These are phyloP conservation scores for Chaetomiaceae sp. DNA, from an alignment of 2,329 filamentous ascomycete genomes.

Conservation along the genomic window DNA sequence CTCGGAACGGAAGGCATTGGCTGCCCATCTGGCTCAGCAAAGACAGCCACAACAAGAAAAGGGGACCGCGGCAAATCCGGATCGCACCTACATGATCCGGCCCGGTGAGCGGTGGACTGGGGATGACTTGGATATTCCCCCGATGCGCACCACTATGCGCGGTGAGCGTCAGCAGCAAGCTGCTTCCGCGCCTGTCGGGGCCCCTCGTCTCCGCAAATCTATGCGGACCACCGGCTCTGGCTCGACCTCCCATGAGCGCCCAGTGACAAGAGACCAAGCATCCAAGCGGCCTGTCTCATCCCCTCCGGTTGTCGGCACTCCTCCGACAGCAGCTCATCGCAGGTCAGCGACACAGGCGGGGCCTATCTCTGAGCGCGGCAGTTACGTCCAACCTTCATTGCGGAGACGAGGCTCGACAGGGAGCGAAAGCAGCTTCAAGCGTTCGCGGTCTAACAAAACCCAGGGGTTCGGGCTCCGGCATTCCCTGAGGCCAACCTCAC, in stretches of 20 bases:
- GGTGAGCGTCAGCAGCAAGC: constrained; percentile 17
- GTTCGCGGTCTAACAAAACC: constrained; percentile 46
- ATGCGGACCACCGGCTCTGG: constrained; percentile 23
- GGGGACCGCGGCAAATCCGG: constrained; percentile 8
- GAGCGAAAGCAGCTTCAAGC: constrained; percentile 79
- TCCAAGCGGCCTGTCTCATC: constrained; percentile 15
- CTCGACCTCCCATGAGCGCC: no score
- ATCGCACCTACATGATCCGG: constrained; percentile 30
- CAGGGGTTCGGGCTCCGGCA: constrained; percentile 58
- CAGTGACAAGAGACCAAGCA: not conserved
- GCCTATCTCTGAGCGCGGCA: not conserved
- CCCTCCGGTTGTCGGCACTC: not conserved
- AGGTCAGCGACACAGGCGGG: constrained; percentile 9
- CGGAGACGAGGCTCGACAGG: constrained; percentile 57
- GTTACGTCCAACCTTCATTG: constrained; percentile 33
- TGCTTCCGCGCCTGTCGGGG: constrained; percentile 4
- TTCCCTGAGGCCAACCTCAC: constrained; percentile 60
- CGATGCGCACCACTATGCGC: constrained; percentile 25
- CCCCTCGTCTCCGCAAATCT: constrained; percentile 33
- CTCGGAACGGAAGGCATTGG: constrained; percentile 35
- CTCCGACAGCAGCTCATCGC: not conserved
- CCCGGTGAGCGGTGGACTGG: constrained; percentile 28
- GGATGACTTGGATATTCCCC: constrained; percentile 12
- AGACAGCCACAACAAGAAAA: constrained; percentile 45
- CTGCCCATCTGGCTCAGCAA: constrained; percentile 49